Base-by-base conservation (phyloP, 139 green algal species). In the Astrephomene gubernaculifera region DNA sequence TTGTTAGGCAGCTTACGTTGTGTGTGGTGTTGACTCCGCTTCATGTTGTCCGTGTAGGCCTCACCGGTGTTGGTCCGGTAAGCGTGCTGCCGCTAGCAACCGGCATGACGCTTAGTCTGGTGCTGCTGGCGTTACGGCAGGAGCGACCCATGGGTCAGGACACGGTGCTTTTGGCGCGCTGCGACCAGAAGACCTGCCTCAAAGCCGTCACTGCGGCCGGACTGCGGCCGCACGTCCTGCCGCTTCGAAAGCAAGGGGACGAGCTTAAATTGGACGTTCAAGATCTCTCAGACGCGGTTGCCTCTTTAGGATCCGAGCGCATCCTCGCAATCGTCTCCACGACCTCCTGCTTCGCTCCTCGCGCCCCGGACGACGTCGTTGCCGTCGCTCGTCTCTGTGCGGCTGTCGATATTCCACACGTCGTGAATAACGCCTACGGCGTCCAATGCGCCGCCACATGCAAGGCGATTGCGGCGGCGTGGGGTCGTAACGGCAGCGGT, bases 131-230 rank as follows among this genome's bases (percentile, higher is more conserved):
- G 65, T 78, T 83, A 65, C 71, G 65, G 33, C n/a, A 22, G 2
- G 21, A 45, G 33, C 65, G 73, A 35, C 65, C 73, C 2, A n/a
- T 60, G 9, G 57, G 76, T 27, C 75, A 89, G 8, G 72, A 88
- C 68, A 95, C 93, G 78, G 96, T 99, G 63, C 38, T 99, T 7
- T 99, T 97, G 97, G 92, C 92, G 14, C 91, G 97, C 22, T 94
- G 99, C 24, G 97, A 99, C 88, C 97, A 99, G 93, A 99, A 99
- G 89, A 99, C 96, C 0, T 99, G 97, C 90, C 83, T 99, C 39
- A 99, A 99, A 83, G 86, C 87, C 36, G 93, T 99, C 31, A 83
- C 91, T 0, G 91, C 93, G 12, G 94, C 83, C 52, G 82, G 79
- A n/a, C 79, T 92, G 81, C 39, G 67, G 31, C 87, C 89, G 17